Evolutionary conservation across 2,329 filamentous ascomycete species (phyloP).

Genomic region (Eutypa lata): DNA sequence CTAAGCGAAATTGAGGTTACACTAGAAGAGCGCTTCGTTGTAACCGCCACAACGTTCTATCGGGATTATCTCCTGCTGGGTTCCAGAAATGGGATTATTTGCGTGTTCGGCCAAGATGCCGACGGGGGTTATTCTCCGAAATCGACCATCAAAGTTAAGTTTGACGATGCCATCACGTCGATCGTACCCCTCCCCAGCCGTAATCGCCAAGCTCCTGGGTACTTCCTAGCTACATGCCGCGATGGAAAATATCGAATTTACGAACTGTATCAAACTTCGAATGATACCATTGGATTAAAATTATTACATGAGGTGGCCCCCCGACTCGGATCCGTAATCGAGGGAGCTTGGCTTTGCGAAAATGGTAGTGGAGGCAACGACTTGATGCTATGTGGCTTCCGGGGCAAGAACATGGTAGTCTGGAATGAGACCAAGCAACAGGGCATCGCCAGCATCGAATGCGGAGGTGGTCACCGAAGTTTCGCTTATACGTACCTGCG

Average conservation of each 20-base stretch:
- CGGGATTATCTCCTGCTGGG: conserved; percentile 48
- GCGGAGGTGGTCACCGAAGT: conserved; percentile 78
- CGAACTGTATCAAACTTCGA: conserved; percentile 29
- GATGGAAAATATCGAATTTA: conserved; percentile 74
- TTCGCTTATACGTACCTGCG: conserved; percentile 52
- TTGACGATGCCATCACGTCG: conserved; percentile 64
- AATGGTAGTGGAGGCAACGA: conserved; percentile 38
- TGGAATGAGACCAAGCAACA: conserved; percentile 73
- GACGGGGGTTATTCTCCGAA: conserved; percentile 26
- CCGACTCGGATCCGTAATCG: conserved; percentile 73
- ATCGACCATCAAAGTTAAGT: conserved; percentile 37
- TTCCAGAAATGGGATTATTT: conserved; percentile 49
- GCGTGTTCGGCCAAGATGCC: conserved; percentile 27
- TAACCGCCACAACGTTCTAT: conserved; percentile 43
- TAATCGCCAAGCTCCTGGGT: conserved; percentile 21
- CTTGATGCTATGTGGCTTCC: conserved; percentile 77
- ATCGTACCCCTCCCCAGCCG: conserved; percentile 48
- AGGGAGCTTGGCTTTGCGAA: conserved; percentile 61
- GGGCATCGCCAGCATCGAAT: conserved; percentile 70
- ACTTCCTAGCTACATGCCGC: conserved; percentile 70
- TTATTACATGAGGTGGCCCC: conserved; percentile 66
- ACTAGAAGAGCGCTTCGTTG: conserved; percentile 47
- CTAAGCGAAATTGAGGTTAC: conserved; percentile 29
- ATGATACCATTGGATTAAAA: conserved; percentile 26
- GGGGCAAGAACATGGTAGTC: conserved; percentile 72